Percentiles rank a stretch among this genome's conserved stretches.
These are phyloP conservation scores for Ogataea hybrid DNA, from an alignment of 1,139 yeast species.

Conservation along the genomic window DNA sequence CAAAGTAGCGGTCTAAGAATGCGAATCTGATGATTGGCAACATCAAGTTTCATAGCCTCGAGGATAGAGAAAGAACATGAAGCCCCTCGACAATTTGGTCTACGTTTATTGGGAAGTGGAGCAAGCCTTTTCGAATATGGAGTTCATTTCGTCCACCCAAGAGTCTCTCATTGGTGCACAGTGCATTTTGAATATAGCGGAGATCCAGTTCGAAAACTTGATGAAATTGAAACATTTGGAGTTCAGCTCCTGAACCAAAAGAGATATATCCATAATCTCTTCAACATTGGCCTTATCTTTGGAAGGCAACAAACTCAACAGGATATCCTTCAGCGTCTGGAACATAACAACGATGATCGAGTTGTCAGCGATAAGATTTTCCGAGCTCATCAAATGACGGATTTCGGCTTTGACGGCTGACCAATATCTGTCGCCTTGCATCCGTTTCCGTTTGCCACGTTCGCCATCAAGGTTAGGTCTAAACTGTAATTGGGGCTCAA, in stretches of 20 bases:
- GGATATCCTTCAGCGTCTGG: conserved; percentile 72
- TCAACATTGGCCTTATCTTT: conserved; percentile 70
- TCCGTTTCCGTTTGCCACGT: conserved; percentile 76
- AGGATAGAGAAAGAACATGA: conserved; percentile 78
- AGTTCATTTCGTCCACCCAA: conserved; percentile 84
- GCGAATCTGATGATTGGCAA: conserved; percentile 91
- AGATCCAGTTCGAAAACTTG: conserved; percentile 67
- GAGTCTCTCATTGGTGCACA: conserved; percentile 96
- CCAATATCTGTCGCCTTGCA: conserved; percentile 83
- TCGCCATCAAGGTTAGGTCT: conserved; percentile 92
- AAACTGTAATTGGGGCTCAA: conserved; percentile 90
- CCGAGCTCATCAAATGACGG: conserved; percentile 10
- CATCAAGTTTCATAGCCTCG: conserved; percentile 96
- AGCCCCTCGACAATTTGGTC: conserved; percentile 64
- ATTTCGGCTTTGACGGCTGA: conserved; percentile 62
- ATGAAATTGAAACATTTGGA: conserved; percentile 70
- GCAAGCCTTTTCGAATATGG: conserved; percentile 64
- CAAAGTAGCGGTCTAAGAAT: conserved; percentile 79
- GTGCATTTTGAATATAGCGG: conserved; percentile 69
- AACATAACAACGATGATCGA: conserved; percentile 57
- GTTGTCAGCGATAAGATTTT: conserved; percentile 33
- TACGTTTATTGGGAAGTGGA: conserved; percentile 37
- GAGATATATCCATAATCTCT: conserved; percentile 75
- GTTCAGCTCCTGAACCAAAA: conserved; percentile 71
- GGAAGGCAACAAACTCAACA: conserved; percentile 72